Evolutionary conservation across 2,329 filamentous ascomycete species (phyloP), one percentile per base, ranked within the genome.

Genomic region (Colletotrichum sp.): DNA sequence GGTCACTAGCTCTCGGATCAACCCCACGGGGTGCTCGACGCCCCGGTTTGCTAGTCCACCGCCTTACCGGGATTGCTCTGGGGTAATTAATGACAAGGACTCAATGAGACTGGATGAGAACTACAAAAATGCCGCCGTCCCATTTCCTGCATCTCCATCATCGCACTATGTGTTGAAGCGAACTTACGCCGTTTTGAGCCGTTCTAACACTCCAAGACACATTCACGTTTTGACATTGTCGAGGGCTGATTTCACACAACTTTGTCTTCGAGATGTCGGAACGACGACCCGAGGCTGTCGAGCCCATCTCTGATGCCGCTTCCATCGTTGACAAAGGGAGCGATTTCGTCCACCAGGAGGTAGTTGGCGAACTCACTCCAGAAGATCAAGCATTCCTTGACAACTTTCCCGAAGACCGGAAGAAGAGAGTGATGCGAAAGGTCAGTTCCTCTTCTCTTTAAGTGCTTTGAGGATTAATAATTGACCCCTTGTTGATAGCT

Each of bases 161-260:
- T 48, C 38, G 9, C 18, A 48, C 38, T 48, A 48, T 12, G 18
- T 21, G 38, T n/a, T 48, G 38, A n/a, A 48, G 18, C 38, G 5
- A n/a, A 5, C 9, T 6, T 43, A 1, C 38, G 18, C 38, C 38
- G 9, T 48, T 2, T 2, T 48, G 38, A n/a, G 18, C 38, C 18
- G 18, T n/a, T 48, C 9, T 4, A 48, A n/a, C 9, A 48, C 38
- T n/a, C 38, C 1, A 0, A 0, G 38, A 48, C 18, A 0, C 9
- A 12, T n/a, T 48, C 3, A 48, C 38, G 18, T 48, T 48, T n/a
- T 48, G 38, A 48, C 3, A 2, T n/a, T 48, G 38, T n/a, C 9
- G 9, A 48, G 5, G 9, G 38, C 38, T 43, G 38, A n/a, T 48
- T 48, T 12, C 5, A 48, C 38, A 48, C 0, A 48, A 48, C 18